Evolutionary conservation across 2,329 filamentous ascomycete species (phyloP).

Genomic region (Beauveria scarabaeidicola): DNA sequence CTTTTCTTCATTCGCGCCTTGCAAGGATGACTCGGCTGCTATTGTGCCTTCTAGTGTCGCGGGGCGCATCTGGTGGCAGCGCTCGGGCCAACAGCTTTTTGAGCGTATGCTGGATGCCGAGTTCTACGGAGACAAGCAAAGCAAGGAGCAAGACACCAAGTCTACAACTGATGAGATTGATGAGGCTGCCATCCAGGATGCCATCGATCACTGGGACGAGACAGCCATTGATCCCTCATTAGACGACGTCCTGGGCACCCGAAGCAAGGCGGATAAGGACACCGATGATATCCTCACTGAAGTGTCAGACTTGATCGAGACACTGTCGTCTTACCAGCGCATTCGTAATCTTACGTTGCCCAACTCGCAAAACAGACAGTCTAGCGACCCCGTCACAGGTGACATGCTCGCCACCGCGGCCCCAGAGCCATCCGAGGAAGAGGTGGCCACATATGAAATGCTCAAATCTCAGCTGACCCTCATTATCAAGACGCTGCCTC

Average conservation of each 20-base stretch:
- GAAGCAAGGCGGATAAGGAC: conserved; percentile 54
- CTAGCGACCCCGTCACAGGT: conserved; percentile 53
- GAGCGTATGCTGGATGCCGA: conserved; percentile 53
- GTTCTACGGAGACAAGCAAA: conserved; percentile 32
- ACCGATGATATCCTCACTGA: conserved; percentile 62
- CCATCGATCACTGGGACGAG: conserved; percentile 52
- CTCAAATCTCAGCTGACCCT: conserved; percentile 67
- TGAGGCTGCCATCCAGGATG: conserved; percentile 42
- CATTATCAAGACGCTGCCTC: conserved; percentile 67
- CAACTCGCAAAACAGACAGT: conserved; percentile 52
- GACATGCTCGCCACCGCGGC: conserved; percentile 61
- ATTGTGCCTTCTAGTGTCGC: conserved; percentile 60
- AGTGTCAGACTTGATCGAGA: conserved; percentile 68
- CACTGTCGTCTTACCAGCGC: conserved; percentile 67
- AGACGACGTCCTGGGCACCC: conserved; percentile 42
- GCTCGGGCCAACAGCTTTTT: conserved; percentile 56
- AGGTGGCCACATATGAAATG: conserved; percentile 56
- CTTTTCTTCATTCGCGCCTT: conserved; percentile 73
- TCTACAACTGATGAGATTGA: conserved; percentile 33
- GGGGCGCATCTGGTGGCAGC: conserved; percentile 70
- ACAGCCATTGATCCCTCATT: conserved; percentile 49
- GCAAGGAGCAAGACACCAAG: conserved; percentile 26
- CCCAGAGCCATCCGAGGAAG: conserved; percentile 57
- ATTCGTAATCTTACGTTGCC: conserved; percentile 66
- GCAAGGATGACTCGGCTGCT: conserved; percentile 63